Base-by-base conservation (phyloP, 306 rosid species). In the Pterocarpus santalinus region DNA sequence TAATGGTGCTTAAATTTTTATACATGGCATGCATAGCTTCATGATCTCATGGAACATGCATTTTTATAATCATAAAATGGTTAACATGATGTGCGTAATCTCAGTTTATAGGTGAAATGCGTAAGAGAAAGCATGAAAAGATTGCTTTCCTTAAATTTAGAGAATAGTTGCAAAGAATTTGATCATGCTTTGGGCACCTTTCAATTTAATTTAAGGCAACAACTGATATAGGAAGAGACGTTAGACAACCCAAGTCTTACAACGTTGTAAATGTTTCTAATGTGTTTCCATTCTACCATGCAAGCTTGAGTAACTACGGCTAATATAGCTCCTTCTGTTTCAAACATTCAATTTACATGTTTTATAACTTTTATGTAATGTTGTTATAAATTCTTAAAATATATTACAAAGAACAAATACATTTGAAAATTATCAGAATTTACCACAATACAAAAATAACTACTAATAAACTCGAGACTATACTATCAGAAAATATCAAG, bases 161-260 rank as follows among this genome's bases (percentile, higher is more conserved):
- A 64, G 53, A 44, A 74, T 63, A 14, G 38, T 68, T 65, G 58
- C 57, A 80, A 80, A 80, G 56, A 44, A 85, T 70, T 44, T 1
- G 47, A 53, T 80, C 85, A 84, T 69, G 82, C 85, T 84, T 80
- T 79, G 46, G 36, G 79, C 56, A 71, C 70, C 73, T 49, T 43
- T 28, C 43, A 15, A 52, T 74, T 74, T 80, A 22, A 71, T 71
- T 67, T 65, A 58, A 43, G 33, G 39, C 71, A 55, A 76, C 69
- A 51, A 64, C 10, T 13, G 17, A 17, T 36, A 52, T 6, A 32
- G 52, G n/a, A 70, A 69, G 77, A 69, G 77, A 61, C 70, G 77
- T 80, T 34, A 51, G 72, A 80, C 65, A 72, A 13, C 36, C 35
- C 78, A 71, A 30, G 4, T 73, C 78, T 52, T 52, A 9, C 13